These are phyloP conservation scores for Endotrypanum monterogeii DNA, from an alignment of 208 protist species.

Conservation along the genomic window DNA sequence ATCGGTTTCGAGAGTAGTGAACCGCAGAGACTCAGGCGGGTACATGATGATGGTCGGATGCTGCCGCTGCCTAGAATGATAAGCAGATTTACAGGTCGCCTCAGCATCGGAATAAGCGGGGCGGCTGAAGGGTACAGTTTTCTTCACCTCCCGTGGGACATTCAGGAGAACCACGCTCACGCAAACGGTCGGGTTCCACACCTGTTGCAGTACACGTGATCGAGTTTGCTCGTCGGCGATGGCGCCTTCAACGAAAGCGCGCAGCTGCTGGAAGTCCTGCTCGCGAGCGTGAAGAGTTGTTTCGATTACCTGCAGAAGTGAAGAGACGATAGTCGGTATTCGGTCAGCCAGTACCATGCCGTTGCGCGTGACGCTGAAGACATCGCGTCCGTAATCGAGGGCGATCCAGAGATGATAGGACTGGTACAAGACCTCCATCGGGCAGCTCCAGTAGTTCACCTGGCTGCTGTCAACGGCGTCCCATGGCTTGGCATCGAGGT, in stretches of 20 bases:
- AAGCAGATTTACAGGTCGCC: neutral
- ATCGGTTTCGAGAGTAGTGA: conserved; percentile 33
- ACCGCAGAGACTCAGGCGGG: conserved; percentile 44
- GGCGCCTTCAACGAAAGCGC: conserved; percentile 48
- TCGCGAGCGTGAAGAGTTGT: conserved; percentile 67
- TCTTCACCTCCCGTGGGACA: conserved; percentile 41
- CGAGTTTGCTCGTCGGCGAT: conserved; percentile 38
- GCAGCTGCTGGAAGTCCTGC: conserved; percentile 43
- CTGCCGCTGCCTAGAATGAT: neutral
- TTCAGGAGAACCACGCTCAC: conserved; percentile 84
- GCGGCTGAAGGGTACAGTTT: conserved; percentile 17
- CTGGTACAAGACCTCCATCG: conserved; percentile 84
- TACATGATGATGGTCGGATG: conserved; percentile 33
- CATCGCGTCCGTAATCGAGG: conserved; percentile 72
- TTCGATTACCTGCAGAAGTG: conserved; percentile 67
- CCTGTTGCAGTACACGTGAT: conserved; percentile 47
- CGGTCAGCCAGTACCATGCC: conserved; percentile 74
- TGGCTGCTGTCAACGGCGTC: conserved; percentile 47
- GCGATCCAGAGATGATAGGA: conserved; percentile 76
- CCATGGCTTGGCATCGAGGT: conserved; percentile 66
- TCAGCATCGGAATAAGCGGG: neutral
- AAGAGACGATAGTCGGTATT: conserved; percentile 59
- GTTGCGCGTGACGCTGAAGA: conserved; percentile 75
- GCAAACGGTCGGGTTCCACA: conserved; percentile 69
- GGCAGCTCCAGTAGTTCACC: conserved; percentile 74